Base-by-base conservation (phyloP, 768 basidiomycete species). In the Macrolepiota fuliginosa region DNA sequence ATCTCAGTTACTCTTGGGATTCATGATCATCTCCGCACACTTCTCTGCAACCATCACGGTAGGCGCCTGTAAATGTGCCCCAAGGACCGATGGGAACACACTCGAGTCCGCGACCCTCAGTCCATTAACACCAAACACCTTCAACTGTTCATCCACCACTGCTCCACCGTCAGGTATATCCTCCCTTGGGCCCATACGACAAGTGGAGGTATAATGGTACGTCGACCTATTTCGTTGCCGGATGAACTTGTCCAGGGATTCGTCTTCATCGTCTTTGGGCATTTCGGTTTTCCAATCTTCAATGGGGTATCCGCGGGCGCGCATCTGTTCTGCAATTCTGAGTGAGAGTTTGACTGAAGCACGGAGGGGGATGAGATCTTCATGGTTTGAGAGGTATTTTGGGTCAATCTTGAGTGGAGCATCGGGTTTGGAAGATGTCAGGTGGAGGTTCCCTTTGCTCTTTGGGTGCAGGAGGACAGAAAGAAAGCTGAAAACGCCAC, bases 61-160 rank as follows among this genome's bases (percentile, higher is more conserved):
- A 5, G 74, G 69, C 1, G 77, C 76, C 68, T 72, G 70, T 1
- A 67, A 64, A 65, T 79, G 78, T 9, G 70, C 58, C 7, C 70
- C 68, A 9, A 69, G 60, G 57, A 80, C 79, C 50, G 62, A 72
- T 11, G 81, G 81, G 65, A 80, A 81, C 2, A 80, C 70, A 46
- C 79, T 80, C 22, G 80, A 80, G 68, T 83, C 82, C 55, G 79
- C 81, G 11, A 82, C 76, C 32, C 80, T 71, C 63, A 83, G 64
- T 0, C 77, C 76, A n/a, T 74, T 65, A 6, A 83, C 62, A n/a
- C 80, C 81, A 64, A 77, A 74, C 22, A 81, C 79, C 54, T 70
- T 70, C 61, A 80, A 66, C 35, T 72, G 63, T 5, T 70, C 60
- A 63, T 79, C 77, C 25, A 79, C 76, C 4, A 79, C 77, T 7